These are phyloP conservation scores for Leccinum ponderosum DNA, from an alignment of 1,284 basidiomycete genomes.

Conservation along the genomic window DNA sequence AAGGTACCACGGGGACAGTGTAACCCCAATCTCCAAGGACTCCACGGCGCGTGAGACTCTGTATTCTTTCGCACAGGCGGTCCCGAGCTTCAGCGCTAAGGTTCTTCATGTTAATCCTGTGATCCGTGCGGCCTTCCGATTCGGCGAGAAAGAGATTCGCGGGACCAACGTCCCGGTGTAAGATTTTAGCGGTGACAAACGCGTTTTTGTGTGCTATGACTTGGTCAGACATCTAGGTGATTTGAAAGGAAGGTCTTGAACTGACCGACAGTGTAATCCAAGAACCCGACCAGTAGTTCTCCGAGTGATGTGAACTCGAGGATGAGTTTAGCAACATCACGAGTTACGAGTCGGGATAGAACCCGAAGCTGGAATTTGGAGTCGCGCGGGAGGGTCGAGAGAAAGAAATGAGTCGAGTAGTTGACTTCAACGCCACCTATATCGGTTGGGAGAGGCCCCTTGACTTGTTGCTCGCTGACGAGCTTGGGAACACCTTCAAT, in stretches of 20 bases:
- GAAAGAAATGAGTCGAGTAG: neutral
- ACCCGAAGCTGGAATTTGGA: neutral
- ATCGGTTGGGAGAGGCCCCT: neutral
- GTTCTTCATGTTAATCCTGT: neutral
- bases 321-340: neutral
- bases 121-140: neutral
- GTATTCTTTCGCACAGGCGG: neutral
- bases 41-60: neutral
- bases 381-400: neutral
- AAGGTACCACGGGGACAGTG: neutral
- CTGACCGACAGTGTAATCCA: neutral
- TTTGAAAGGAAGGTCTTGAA: neutral
- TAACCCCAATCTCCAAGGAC: neutral
- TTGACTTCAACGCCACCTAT: neutral
- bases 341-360: neutral
- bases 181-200: neutral
- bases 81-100: neutral
- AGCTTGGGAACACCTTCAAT: neutral
- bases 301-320: neutral
- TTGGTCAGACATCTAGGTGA: neutral
- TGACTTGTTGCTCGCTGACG: neutral
- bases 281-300: neutral
- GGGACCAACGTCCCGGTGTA: neutral
- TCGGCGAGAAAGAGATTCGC: neutral
- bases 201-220: neutral